These are phyloP conservation scores for Phallus indusiatus DNA, from an alignment of 768 basidiomycete species.

Conservation along the genomic window DNA sequence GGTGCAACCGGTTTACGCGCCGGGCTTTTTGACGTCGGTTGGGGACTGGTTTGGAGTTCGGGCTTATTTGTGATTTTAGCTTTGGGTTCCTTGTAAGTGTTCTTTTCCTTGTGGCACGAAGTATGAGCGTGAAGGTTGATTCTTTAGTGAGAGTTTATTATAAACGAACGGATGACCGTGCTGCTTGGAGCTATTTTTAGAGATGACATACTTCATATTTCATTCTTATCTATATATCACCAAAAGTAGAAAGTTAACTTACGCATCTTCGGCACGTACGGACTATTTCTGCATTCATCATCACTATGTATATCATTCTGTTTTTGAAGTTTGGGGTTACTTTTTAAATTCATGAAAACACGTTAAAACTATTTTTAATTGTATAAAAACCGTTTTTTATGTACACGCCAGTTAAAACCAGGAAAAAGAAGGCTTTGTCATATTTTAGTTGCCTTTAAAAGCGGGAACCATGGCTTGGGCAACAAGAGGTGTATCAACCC, in stretches of 20 bases:
- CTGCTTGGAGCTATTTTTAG: background rate
- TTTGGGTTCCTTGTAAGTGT: background rate
- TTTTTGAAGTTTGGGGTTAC: too few species aligned
- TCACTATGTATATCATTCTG: background rate
- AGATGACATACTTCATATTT: background rate
- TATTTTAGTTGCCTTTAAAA: background rate
- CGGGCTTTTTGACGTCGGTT: background rate
- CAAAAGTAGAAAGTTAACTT: background rate
- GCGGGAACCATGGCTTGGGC: constrained; percentile 12
- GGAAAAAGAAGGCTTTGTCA: background rate
- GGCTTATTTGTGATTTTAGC: background rate
- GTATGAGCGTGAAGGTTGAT: background rate
- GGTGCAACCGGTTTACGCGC: background rate
- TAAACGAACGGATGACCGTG: background rate
- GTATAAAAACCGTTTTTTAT: background rate
- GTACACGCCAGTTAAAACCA: background rate
- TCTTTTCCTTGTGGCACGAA: background rate
- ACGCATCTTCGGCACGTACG: background rate
- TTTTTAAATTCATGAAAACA: too few species aligned
- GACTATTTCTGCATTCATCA: background rate
- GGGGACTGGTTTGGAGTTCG: background rate
- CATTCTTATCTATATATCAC: background rate
- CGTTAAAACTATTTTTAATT: too few species aligned
- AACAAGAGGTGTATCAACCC: constrained; percentile 27
- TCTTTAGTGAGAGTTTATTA: background rate